These are phyloP conservation scores for Jatropha multifida DNA, from an alignment of 441 rosid genomes.

Conservation along the genomic window DNA sequence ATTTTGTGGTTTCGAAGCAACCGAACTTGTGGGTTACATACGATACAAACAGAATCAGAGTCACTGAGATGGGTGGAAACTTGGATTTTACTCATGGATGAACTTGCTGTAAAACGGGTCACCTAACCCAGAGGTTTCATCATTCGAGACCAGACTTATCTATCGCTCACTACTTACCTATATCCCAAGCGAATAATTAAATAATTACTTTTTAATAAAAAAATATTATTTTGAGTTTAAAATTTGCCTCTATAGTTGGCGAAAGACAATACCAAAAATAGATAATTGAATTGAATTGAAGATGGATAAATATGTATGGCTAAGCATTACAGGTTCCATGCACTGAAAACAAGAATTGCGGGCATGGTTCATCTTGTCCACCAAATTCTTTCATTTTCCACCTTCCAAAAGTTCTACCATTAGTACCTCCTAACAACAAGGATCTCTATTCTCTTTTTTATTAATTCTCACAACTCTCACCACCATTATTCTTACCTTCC, in stretches of 20 bases:
- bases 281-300: not conserved
- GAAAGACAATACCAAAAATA: too few relatives aligned
- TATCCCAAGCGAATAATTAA: not conserved
- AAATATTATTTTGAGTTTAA: too few relatives aligned
- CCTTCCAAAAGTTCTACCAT: conserved; percentile 4
- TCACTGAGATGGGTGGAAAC: not conserved
- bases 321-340: not conserved
- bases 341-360: not conserved
- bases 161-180: too few relatives aligned
- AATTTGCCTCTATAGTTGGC: too few relatives aligned
- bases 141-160: too few relatives aligned
- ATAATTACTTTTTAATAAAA: too few relatives aligned
- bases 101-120: not conserved
- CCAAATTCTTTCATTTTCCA: conserved; percentile 18
- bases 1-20: not conserved
- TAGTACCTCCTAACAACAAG: conserved; percentile 29
- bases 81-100: conserved; percentile 4
- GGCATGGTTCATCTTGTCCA: conserved; percentile 17
- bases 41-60: not conserved
- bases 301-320: not conserved
- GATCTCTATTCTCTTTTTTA: conserved; percentile 33
- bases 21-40: not conserved
- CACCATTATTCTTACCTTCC: conserved; percentile 20
- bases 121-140: too few relatives aligned
- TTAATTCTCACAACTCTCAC: conserved; percentile 17